phyloP scores from a whole-genome alignment of 805 yeast species.

The Myxozyma kluyveri region DNA sequence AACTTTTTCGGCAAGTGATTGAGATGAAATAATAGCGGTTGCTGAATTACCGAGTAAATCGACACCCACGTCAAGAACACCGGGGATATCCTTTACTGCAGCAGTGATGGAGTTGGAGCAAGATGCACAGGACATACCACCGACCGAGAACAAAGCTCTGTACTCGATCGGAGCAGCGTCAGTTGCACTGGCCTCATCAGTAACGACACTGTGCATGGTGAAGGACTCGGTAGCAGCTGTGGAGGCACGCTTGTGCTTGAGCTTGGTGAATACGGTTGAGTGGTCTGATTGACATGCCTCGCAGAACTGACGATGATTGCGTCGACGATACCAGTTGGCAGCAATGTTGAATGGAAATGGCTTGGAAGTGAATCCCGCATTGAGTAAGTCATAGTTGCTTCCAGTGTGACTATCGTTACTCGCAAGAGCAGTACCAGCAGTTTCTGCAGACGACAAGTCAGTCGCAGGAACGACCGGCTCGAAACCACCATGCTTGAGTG shows the following conservation, averaged over 20 bases:
- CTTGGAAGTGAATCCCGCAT: slow-evolving; percentile 17
- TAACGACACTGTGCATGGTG: not conserved
- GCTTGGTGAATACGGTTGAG: too few relatives aligned
- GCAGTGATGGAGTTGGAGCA: slow-evolving; percentile 52
- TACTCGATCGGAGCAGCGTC: slow-evolving; percentile 38
- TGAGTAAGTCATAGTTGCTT: not conserved
- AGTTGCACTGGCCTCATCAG: not conserved
- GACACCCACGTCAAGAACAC: slow-evolving; percentile 45
- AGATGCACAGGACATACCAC: slow-evolving; percentile 69
- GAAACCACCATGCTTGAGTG: slow-evolving; percentile 31
- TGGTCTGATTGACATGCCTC: slow-evolving; percentile 24
- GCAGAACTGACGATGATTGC: slow-evolving; percentile 24
- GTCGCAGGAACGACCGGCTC: slow-evolving; percentile 27
- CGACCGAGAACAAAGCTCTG: slow-evolving; percentile 54
- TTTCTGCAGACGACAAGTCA: slow-evolving; percentile 1
- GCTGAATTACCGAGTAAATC: slow-evolving; percentile 55
- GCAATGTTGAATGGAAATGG: slow-evolving; percentile 24
- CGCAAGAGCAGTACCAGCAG: slow-evolving; percentile 4
- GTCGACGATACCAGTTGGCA: slow-evolving; percentile 24
- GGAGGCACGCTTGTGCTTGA: not conserved
- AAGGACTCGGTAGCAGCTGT: not conserved
- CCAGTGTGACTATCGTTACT: not conserved
- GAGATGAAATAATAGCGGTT: slow-evolving; percentile 49
- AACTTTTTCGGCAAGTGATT: slow-evolving; percentile 50
- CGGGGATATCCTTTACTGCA: slow-evolving; percentile 40